These are phyloP conservation scores for Pythium brachiatum DNA, from an alignment of 352 stramenopile genomes.

Conservation along the genomic window DNA sequence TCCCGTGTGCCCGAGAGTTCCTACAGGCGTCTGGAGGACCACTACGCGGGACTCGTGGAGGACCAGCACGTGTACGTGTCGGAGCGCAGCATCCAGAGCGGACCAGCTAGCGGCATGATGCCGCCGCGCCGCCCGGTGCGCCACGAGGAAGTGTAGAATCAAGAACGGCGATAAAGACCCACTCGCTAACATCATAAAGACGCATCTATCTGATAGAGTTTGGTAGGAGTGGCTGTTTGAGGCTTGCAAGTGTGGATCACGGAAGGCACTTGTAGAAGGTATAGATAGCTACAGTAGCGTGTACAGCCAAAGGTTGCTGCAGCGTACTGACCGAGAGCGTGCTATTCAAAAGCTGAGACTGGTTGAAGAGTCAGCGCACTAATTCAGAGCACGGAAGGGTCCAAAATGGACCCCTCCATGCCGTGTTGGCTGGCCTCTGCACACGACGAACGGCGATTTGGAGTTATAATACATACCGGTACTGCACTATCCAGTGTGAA, in stretches of 20 bases:
- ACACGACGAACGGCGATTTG: neutral
- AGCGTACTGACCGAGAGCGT: no score
- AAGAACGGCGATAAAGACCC: no score
- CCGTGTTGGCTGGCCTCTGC: neutral
- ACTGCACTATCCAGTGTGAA: slow-evolving; percentile 1
- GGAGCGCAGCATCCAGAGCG: slow-evolving; percentile 24
- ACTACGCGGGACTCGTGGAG: slow-evolving; percentile 68
- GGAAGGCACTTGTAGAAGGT: no score
- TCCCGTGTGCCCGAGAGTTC: slow-evolving; percentile 44
- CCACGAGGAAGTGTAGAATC: slow-evolving; percentile 10
- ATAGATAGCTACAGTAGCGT: no score
- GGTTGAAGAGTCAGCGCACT: no score
- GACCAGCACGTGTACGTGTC: slow-evolving; percentile 58
- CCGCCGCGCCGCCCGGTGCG: slow-evolving; percentile 7
- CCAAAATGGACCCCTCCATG: neutral
- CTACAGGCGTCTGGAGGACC: slow-evolving; percentile 64
- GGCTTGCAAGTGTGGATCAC: no score
- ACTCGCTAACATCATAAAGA: neutral
- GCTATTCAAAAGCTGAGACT: no score
- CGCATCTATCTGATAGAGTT: neutral
- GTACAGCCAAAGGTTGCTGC: no score
- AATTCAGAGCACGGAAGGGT: neutral
- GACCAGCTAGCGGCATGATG: neutral
- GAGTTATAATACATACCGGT: no score
- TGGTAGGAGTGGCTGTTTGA: no score